phyloP scores from a whole-genome alignment of 2,329 filamentous ascomycete genomes.

The Apiospora sp. region DNA sequence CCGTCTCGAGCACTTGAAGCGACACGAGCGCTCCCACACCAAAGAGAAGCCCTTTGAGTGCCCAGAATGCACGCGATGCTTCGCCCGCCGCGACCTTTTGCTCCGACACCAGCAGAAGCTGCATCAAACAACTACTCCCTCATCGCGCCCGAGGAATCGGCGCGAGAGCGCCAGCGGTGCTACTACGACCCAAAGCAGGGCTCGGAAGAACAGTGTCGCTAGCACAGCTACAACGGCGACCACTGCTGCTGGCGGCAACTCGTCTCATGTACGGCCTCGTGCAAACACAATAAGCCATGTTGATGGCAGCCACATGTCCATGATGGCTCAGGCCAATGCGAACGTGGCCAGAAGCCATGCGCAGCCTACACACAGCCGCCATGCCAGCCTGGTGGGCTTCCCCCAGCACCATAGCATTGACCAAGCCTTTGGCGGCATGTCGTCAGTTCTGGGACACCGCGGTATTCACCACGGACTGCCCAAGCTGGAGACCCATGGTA shows the following conservation, averaged over 20 bases:
- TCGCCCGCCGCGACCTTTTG: slow-evolving; percentile 90
- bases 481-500: slow-evolving; percentile 81
- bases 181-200: slow-evolving; percentile 71
- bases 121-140: slow-evolving; percentile 90
- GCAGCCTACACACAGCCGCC: slow-evolving; percentile 69
- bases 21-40: slow-evolving; percentile 77
- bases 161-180: slow-evolving; percentile 87
- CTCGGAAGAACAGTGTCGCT: slow-evolving; percentile 91
- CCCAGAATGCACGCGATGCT: slow-evolving; percentile 91
- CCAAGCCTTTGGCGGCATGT: slow-evolving; percentile 77
- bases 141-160: slow-evolving; percentile 84
- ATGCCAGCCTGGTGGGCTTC: slow-evolving; percentile 77
- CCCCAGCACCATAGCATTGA: slow-evolving; percentile 62
- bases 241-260: slow-evolving; percentile 57
- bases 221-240: slow-evolving; percentile 56
- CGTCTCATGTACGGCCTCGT: slow-evolving; percentile 78
- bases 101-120: slow-evolving; percentile 98
- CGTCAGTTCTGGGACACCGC: slow-evolving; percentile 71
- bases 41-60: slow-evolving; percentile 98
- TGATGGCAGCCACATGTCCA: slow-evolving; percentile 77
- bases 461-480: slow-evolving; percentile 73
- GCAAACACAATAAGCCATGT: slow-evolving; percentile 98
- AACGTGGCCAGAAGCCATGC: slow-evolving; percentile 56
- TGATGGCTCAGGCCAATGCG: slow-evolving; percentile 69
- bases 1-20: slow-evolving; percentile 93